Conservation (phyloP, 352 stramenopile species). For the Phytophthora uliginosa region DNA sequence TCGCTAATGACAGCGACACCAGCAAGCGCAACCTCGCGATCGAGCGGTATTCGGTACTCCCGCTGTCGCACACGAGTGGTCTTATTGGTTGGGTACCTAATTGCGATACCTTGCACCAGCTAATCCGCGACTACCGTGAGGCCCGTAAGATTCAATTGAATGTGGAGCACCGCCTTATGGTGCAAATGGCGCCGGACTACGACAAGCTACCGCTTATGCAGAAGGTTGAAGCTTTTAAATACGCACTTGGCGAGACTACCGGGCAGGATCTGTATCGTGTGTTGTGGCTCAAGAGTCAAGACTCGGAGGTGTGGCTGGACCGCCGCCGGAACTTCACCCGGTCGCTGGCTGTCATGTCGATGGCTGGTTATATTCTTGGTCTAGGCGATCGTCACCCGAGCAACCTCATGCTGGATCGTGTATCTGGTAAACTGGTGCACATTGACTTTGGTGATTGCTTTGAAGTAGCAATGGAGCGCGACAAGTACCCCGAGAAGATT, state of each 20-base stretch:
- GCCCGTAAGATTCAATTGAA: constrained; percentile 96
- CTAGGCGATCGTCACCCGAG: constrained; percentile 99
- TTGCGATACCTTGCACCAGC: constrained; percentile 99
- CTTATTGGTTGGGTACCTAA: constrained; percentile 99
- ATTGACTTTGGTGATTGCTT: constrained; percentile 99
- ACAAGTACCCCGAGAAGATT: constrained; percentile 99
- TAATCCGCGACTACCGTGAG: constrained; percentile 98
- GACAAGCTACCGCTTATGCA: constrained; percentile 99
- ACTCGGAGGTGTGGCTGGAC: constrained; percentile 99
- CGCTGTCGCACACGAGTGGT: constrained; percentile 98
- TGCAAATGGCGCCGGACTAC: constrained; percentile 98
- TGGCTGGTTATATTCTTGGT: constrained; percentile 99
- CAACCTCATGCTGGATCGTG: constrained; percentile 99
- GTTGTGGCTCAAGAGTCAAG: constrained; percentile 99
- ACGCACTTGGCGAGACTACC: constrained; percentile 93
- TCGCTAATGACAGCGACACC: constrained; percentile 98
- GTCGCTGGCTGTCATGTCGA: constrained; percentile 99
- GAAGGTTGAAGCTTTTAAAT: constrained; percentile 99
- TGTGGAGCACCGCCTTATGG: constrained; percentile 98
- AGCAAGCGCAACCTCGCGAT: constrained; percentile 99
- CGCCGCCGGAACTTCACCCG: constrained; percentile 98
- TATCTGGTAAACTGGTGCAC: constrained; percentile 99
- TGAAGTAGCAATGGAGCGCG: constrained; percentile 99
- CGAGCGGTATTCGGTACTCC: constrained; percentile 98
- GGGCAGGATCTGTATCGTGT: constrained; percentile 99